Evolutionary conservation across 2,329 filamentous ascomycete genomes (phyloP), one percentile per base, ranked within the genome.

Genomic region (Curvularia hawaiiensis): DNA sequence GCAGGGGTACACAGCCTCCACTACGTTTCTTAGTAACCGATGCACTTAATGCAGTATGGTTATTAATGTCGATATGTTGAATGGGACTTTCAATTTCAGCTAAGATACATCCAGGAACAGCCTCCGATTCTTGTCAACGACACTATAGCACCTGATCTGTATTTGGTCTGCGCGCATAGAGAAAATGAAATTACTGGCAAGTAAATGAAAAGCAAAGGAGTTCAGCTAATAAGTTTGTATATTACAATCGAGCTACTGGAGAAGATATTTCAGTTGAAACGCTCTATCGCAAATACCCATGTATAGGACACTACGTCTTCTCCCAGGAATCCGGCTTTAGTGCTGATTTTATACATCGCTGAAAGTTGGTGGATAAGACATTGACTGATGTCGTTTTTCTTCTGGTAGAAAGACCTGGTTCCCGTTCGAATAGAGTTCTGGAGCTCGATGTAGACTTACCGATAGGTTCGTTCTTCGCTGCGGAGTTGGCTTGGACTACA

Each of bases 401-500:
- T 22, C n/a, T 31, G 9, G 30, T 9, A 33, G 33, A 3, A 18
- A 46, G 12, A 31, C 10, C 12, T 20, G 16, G 28, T 18, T 16
- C n/a, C 10, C 8, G 30, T 47, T 11, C 28, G 10, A 3, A 10
- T 47, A 28, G 30, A 33, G 28, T 18, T 6, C 11, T 7, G 30
- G 8, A 22, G 11, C 18, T 33, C n/a, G 16, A 20, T 10, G 11
- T 33, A 33, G 26, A 20, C 12, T 33, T 51, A 16, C 49, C 24
- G 26, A n/a, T 28, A 28, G 18, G 20, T 22, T 33, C 3, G 26
- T 8, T 3, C 26, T 24, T 45, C 33, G n/a, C 14, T 24, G 52
- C 24, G 30, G 52, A 41, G 26, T 38, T 5, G 39, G 31, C 43
- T 54, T 26, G 33, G 22, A 41, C 56, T 59, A 61, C n/a, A 33